Conservation (phyloP, 1,284 basidiomycete species). For the Taiwanofungus camphoratus region DNA sequence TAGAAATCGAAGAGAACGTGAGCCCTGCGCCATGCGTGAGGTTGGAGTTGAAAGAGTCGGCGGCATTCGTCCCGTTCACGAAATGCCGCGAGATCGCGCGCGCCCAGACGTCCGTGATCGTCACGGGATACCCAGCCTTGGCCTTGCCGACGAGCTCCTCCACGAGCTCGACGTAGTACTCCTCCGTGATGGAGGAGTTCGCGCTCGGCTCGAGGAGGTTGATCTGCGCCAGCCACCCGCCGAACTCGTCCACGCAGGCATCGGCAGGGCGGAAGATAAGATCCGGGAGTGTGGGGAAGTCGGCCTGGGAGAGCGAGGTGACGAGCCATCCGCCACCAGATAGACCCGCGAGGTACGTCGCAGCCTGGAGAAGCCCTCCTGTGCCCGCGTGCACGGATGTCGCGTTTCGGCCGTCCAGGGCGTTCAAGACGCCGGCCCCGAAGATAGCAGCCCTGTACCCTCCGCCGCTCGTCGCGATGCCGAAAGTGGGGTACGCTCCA, state of each 20-base stretch:
- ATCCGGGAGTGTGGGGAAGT: slow-evolving; percentile 23
- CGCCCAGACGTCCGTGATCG: slow-evolving; percentile 23
- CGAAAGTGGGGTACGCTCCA: slow-evolving; percentile 30
- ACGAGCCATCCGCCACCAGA: slow-evolving; percentile 35
- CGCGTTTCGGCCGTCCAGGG: slow-evolving; percentile 43
- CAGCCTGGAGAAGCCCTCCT: slow-evolving; percentile 46
- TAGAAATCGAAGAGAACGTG: slow-evolving; percentile 21
- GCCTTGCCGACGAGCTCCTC: slow-evolving; percentile 20
- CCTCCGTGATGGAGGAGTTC: slow-evolving; percentile 9
- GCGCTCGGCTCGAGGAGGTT: slow-evolving; percentile 18
- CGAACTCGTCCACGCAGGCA: slow-evolving; percentile 5
- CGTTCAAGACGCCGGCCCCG: slow-evolving; percentile 43
- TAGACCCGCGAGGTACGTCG: slow-evolving; percentile 38
- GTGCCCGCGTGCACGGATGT: slow-evolving; percentile 35
- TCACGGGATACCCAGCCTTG: slow-evolving; percentile 21
- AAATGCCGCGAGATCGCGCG: slow-evolving; percentile 24
- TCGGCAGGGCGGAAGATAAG: slow-evolving; percentile 18
- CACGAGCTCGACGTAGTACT: slow-evolving; percentile 16
- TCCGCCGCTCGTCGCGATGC: slow-evolving; percentile 42
- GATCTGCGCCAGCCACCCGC: slow-evolving; percentile 20
- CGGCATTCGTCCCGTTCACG: slow-evolving; percentile 21
- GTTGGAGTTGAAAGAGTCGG: slow-evolving; percentile 14
- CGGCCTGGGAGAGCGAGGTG: slow-evolving; percentile 22
- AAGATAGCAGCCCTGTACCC: slow-evolving; percentile 45
- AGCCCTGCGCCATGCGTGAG: slow-evolving; percentile 24